Percentiles rank a stretch among this genome's conserved stretches.
phyloP scores from a whole-genome alignment of 148 eudicot genomes.

The Chenopodium suecicum region DNA sequence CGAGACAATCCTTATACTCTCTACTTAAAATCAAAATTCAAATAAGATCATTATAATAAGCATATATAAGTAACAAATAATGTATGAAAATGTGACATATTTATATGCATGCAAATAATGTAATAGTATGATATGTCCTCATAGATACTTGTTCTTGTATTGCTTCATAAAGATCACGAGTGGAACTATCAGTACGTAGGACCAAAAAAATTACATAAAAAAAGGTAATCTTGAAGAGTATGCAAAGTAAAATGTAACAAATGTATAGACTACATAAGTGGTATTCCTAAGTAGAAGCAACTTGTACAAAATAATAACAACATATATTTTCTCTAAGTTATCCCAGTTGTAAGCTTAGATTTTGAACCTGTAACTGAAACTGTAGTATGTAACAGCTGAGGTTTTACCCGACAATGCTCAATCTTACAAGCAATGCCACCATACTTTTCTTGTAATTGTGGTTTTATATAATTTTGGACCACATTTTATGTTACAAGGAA shows the following conservation, averaged over 20 bases:
- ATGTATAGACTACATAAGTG: slow-evolving; percentile 15
- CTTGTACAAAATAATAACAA: not conserved
- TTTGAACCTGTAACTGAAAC: slow-evolving; percentile 29
- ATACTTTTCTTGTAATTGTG: slow-evolving; percentile 16
- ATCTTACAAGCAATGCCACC: slow-evolving; percentile 32
- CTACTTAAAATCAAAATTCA: not conserved
- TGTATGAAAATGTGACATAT: not conserved
- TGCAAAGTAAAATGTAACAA: slow-evolving; percentile 28
- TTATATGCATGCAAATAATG: slow-evolving; percentile 1
- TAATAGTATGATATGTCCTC: not conserved
- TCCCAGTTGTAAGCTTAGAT: slow-evolving; percentile 20
- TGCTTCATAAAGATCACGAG: slow-evolving; percentile 12
- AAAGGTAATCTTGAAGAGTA: slow-evolving; percentile 27
- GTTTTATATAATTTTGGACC: not conserved
- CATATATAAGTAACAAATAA: not conserved
- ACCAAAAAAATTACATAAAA: not conserved
- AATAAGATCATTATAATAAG: not conserved
- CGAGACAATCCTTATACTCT: not conserved
- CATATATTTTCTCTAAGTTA: slow-evolving; percentile 19
- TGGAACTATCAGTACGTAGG: slow-evolving; percentile 17
- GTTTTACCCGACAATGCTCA: slow-evolving; percentile 29
- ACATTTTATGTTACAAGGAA: slow-evolving; percentile 2
- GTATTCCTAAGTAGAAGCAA: slow-evolving; percentile 23
- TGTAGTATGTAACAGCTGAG: not conserved
- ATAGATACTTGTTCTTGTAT: not conserved